phyloP scores from a whole-genome alignment of 805 yeast species.

The Pichia occidentalis region DNA sequence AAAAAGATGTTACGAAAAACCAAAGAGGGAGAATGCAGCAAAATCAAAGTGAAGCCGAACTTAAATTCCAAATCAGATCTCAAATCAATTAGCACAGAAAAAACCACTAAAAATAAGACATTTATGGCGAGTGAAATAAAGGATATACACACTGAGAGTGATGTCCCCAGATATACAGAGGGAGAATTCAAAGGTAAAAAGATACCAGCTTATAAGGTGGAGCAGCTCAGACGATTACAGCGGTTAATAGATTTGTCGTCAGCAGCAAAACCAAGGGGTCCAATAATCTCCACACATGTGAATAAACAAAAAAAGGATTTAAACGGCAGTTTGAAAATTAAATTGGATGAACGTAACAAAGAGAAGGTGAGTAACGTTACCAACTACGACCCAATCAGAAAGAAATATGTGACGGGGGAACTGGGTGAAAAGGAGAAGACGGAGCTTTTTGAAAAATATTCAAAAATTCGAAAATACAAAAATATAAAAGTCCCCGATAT shows the following conservation, averaged over 20 bases:
- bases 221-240: constrained; percentile 13
- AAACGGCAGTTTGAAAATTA: background rate
- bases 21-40: no score
- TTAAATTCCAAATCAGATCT: no score
- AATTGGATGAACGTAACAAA: constrained; percentile 5
- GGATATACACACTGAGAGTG: no score
- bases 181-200: constrained; percentile 6
- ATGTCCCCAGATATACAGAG: background rate
- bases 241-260: constrained; percentile 15
- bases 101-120: no score
- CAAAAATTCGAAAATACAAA: constrained; percentile 6
- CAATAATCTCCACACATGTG: constrained; percentile 6
- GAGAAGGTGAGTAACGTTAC: constrained; percentile 15
- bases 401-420: constrained; percentile 2
- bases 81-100: no score
- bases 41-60: no score
- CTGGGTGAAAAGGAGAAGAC: background rate
- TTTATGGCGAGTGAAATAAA: no score
- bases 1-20: no score
- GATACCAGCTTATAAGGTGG: constrained; percentile 15
- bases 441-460: constrained; percentile 2
- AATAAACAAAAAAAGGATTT: background rate
- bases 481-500: constrained; percentile 7
- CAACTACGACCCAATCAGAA: constrained; percentile 16
- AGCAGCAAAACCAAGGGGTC: constrained; percentile 17